Percentiles rank a stretch among this genome's conserved stretches.
phyloP scores from a whole-genome alignment of 345 rosid genomes.

The Rhodomyrtus tomentosa region DNA sequence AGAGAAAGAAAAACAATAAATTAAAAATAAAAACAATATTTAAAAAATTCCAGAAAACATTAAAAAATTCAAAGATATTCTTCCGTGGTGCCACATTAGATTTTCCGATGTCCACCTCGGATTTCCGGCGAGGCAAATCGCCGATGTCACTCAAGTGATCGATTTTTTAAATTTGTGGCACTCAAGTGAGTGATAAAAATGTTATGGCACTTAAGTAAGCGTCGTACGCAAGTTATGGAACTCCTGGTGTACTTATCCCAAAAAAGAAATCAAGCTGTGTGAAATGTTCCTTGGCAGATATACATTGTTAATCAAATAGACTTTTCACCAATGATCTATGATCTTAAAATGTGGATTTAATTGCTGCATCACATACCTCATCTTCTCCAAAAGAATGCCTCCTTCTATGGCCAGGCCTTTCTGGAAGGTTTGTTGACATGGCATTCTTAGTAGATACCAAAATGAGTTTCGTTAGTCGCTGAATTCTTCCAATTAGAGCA shows the following conservation, averaged over 20 bases:
- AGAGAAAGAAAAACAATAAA: too few relatives aligned
- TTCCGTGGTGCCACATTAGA: too few relatives aligned
- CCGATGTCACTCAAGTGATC: too few relatives aligned
- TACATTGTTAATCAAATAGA: neutral
- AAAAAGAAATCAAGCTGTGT: neutral
- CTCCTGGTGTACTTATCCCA: neutral
- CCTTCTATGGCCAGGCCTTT: conserved; percentile 35
- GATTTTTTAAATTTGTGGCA: too few relatives aligned
- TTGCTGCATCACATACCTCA: conserved; percentile 27
- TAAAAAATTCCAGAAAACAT: too few relatives aligned
- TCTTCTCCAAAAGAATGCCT: conserved; percentile 80
- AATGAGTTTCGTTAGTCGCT: conserved; percentile 53
- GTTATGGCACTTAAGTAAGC: too few relatives aligned
- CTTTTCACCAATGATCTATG: neutral
- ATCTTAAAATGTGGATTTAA: neutral
- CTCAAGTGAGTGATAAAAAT: too few relatives aligned
- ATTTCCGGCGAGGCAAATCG: too few relatives aligned
- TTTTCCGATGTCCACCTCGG: too few relatives aligned
- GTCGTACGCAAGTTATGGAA: too few relatives aligned
- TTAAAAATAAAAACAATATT: too few relatives aligned
- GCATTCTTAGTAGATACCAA: conserved; percentile 64
- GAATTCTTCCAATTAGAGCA: conserved; percentile 69
- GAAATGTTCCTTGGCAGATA: neutral
- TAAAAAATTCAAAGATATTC: too few relatives aligned
- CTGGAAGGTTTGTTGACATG: conserved; percentile 39